Evolutionary conservation across 352 stramenopile genomes (phyloP), one percentile per base, ranked within the genome.

Genomic region (Phytophthora pisi): DNA sequence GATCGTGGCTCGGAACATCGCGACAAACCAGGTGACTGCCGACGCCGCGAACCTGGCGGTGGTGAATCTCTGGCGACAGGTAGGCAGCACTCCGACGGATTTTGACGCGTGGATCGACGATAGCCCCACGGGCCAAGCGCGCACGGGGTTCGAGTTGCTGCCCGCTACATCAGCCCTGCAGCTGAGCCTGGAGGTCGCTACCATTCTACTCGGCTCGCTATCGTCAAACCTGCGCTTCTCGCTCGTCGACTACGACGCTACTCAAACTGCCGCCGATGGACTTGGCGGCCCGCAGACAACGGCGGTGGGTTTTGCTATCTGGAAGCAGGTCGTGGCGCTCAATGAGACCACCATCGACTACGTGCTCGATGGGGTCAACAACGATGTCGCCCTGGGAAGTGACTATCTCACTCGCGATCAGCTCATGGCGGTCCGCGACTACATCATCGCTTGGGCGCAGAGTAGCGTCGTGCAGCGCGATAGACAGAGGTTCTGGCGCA

Each of bases 71-170:
- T 93, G 81, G 81, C 67, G 77, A 8, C 68, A 75, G 36, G 61
- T 65, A 11, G 61, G 64, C 16, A 79, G 75, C 45, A 64, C 68
- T 0, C 53, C 49, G 0, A 88, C 84, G 0, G 64, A 93, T 51
- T 85, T 91, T 6, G 86, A 93, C 50, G 50, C 75, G 23, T 90
- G 82, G 75, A 82, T 93, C 10, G 86, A 90, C 26, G 81, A 89
- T 18, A 68, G 54, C 11, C 86, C 82, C 8, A 89, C 79, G 0
- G 70, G 70, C 0, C 51, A 64, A 15, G 34, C 72, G 23, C 84
- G 83, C 7, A 82, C 72, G 3, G 84, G 86, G 2, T 93, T 93
- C 57, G 86, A 93, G 50, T 65, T 93, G 2, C 52, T 77, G 7
- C 84, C 86, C 8, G 52, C 67, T 0, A 77, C 64, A 0, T 58